A percentile compares a stretch with the other conserved stretches of the same genome.
phyloP scores from a whole-genome alignment of 495 filamentous ascomycete genomes.

The Bryoglossum gracile region DNA sequence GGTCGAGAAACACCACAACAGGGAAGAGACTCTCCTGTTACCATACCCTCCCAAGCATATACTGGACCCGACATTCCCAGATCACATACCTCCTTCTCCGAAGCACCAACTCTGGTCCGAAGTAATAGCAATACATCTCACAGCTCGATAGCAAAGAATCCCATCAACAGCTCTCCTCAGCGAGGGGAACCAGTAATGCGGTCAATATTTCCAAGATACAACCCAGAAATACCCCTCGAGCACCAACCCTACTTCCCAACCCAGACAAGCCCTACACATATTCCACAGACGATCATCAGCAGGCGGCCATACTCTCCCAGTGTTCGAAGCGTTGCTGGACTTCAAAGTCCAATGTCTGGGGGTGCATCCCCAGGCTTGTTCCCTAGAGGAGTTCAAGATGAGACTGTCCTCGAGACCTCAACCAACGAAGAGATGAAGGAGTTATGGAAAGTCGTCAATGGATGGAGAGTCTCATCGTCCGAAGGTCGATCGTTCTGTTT shows the following conservation, averaged over 20 bases:
- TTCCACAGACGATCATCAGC: slow-evolving; percentile 50
- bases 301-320: slow-evolving; percentile 46
- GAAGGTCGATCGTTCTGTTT: slow-evolving; percentile 47
- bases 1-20: slow-evolving; percentile 20
- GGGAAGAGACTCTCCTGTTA: slow-evolving; percentile 30
- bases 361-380: slow-evolving; percentile 28
- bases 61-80: slow-evolving; percentile 32
- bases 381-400: slow-evolving; percentile 35
- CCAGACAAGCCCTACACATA: slow-evolving; percentile 43
- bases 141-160: slow-evolving; percentile 40
- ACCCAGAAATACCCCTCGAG: slow-evolving; percentile 59
- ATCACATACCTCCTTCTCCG: slow-evolving; percentile 43
- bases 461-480: slow-evolving; percentile 41
- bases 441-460: slow-evolving; percentile 49
- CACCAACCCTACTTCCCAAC: slow-evolving; percentile 65
- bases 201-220: slow-evolving; percentile 78
- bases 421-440: slow-evolving; percentile 44
- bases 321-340: slow-evolving; percentile 19
- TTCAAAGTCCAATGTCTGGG: slow-evolving; percentile 28
- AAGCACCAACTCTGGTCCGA: slow-evolving; percentile 42
- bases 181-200: slow-evolving; percentile 41
- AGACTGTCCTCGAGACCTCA: slow-evolving; percentile 36
- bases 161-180: slow-evolving; percentile 18
- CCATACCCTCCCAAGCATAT: slow-evolving; percentile 30
- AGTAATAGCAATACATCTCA: slow-evolving; percentile 39